Conservation (phyloP, 495 filamentous ascomycete species). For the Penicillium malachiteum region DNA sequence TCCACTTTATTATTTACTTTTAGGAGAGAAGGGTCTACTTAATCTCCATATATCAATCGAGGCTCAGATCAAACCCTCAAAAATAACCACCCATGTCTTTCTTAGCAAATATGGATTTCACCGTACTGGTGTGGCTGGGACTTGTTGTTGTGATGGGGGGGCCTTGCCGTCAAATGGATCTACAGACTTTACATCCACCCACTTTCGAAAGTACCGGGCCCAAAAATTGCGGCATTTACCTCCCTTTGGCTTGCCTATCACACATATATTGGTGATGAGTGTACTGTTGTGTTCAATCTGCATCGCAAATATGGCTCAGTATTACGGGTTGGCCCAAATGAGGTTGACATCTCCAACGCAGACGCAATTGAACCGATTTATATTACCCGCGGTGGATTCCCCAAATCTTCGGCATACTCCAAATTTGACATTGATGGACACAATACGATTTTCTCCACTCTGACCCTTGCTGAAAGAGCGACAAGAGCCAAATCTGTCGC, state of each 20-base stretch:
- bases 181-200: conserved; percentile 35
- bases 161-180: neutral
- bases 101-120: too few species aligned
- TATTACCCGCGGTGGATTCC: conserved; percentile 43
- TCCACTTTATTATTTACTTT: too few species aligned
- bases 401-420: conserved; percentile 44
- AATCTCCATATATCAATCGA: too few species aligned
- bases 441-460: conserved; percentile 51
- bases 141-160: neutral
- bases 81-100: too few species aligned
- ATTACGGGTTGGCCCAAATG: conserved; percentile 49
- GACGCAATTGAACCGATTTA: conserved; percentile 48
- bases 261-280: conserved; percentile 41
- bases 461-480: conserved; percentile 36
- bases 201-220: conserved; percentile 38
- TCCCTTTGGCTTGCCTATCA: conserved; percentile 45
- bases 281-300: conserved; percentile 30
- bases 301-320: conserved; percentile 46
- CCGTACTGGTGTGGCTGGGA: neutral
- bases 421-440: conserved; percentile 55
- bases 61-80: too few species aligned
- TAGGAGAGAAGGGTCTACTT: too few species aligned
- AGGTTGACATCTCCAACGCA: conserved; percentile 44
- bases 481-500: conserved; percentile 48
- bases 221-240: conserved; percentile 35